A percentile compares a stretch with the other conserved stretches of the same genome.
These are phyloP conservation scores for Rhododendron williamsianum DNA, from an alignment of 148 eudicot genomes.

Conservation along the genomic window DNA sequence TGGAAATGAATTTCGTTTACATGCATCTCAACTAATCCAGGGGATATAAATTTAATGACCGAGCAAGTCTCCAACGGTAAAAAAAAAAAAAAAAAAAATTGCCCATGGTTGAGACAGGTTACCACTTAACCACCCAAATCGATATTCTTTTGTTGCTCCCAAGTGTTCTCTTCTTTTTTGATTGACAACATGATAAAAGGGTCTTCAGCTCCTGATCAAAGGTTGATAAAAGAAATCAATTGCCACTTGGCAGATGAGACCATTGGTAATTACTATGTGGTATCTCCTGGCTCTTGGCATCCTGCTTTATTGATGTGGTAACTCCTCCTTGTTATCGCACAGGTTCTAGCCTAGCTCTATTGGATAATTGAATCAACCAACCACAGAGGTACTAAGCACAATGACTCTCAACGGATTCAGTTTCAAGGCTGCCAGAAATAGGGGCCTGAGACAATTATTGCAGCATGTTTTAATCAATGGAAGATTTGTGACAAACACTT, in stretches of 20 bases:
- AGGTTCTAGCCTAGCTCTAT: background rate
- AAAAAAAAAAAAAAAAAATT: no score
- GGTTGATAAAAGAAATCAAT: background rate
- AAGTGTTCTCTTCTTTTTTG: no score
- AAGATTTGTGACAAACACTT: background rate
- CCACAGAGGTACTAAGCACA: background rate
- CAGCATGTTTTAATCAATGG: background rate
- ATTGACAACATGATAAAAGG: background rate
- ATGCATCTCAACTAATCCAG: no score
- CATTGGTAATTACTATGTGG: background rate
- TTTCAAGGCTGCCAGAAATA: background rate
- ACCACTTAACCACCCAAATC: background rate
- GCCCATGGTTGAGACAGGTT: background rate
- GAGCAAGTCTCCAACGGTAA: no score
- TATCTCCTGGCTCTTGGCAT: background rate
- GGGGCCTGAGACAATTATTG: background rate
- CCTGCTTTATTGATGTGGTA: background rate
- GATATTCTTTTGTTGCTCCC: no score
- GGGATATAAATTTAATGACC: no score
- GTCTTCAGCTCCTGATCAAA: background rate
- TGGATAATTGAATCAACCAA: background rate
- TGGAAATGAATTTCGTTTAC: background rate
- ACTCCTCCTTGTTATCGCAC: background rate
- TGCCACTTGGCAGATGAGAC: background rate
- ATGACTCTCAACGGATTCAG: background rate